Evolutionary conservation across 1,284 basidiomycete genomes (phyloP).

Genomic region (Wolfiporia cocos): DNA sequence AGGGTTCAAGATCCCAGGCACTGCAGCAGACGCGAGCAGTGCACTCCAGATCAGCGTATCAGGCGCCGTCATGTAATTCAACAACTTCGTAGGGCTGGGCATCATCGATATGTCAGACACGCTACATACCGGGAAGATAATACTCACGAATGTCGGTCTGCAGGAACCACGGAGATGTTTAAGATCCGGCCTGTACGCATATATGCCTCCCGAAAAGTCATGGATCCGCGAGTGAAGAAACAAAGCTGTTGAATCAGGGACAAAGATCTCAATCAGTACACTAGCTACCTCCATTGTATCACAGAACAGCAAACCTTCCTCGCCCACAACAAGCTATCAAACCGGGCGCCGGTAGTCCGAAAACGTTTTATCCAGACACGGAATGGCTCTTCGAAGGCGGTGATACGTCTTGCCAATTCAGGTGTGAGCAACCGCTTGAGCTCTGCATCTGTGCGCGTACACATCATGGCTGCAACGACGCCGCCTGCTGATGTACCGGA

Average conservation of each 20-base stretch:
- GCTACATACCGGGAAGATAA: background rate
- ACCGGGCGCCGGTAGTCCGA: conserved; percentile 86
- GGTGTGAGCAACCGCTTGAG: conserved; percentile 75
- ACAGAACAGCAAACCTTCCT: conserved; percentile 57
- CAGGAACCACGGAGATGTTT: conserved; percentile 93
- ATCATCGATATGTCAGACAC: conserved; percentile 1
- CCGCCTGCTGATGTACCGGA: conserved; percentile 93
- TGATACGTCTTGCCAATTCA: conserved; percentile 81
- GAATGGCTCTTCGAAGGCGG: conserved; percentile 86
- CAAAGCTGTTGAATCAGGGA: conserved; percentile 21
- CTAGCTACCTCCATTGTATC: background rate
- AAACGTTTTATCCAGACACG: conserved; percentile 78
- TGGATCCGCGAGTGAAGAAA: conserved; percentile 91
- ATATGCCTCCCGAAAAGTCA: conserved; percentile 96
- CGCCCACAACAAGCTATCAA: conserved; percentile 91
- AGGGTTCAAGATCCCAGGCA: conserved; percentile 81
- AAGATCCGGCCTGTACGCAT: conserved; percentile 88
- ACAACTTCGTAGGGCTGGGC: conserved; percentile 82
- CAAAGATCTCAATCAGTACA: background rate
- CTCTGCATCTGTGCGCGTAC: conserved; percentile 90
- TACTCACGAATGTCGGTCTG: conserved; percentile 85
- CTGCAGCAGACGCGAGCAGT: conserved; percentile 77
- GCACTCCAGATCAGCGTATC: conserved; percentile 81
- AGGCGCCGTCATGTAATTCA: conserved; percentile 95
- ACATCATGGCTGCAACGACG: conserved; percentile 79